Evolutionary conservation across 2,329 filamentous ascomycete species (phyloP), one percentile per base, ranked within the genome.

Genomic region (Lomentospora prolificans): DNA sequence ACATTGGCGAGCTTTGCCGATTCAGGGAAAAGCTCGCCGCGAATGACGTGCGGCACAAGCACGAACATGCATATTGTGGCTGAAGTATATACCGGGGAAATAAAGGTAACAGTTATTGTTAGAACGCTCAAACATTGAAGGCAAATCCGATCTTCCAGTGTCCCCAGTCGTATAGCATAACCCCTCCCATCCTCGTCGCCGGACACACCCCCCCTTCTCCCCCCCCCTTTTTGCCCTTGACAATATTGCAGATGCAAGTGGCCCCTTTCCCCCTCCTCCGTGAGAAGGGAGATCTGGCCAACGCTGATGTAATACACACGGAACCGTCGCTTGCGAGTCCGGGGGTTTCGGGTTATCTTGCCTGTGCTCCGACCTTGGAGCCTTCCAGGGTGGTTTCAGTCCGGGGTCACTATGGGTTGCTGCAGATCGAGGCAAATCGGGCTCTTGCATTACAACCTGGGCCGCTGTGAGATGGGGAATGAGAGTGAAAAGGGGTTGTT

Each of bases 61-160:
- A 51, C 48, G 25, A 51, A 30, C 41, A 22, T 33, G 53, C 27
- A 50, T n/a, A 55, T 55, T 55, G 53, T 55, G 53, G 53, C 53
- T 55, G 44, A 22, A 33, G 39, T 25, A 55, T 55, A 55, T 55
- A 36, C 53, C 53, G 53, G 53, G 53, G 24, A 48, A 48, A 28
- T 50, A 50, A 55, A 31, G 39, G 44, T 48, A 48, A 48, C 44
- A 48, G 10, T 25, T 48, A 25, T 27, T 41, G 36, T 41, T 41
- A 41, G 36, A 41, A 41, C 36, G n/a, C 36, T 41, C 36, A 41
- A 41, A 41, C 36, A 41, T 17, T 41, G n/a, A 41, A 41, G 19
- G 36, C 36, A 19, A 41, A 41, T 41, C 36, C 8, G 36, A 41
- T 41, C 36, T 14, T 41, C 36, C 36, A 41, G 36, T 17, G 36